These are phyloP conservation scores for Trypanosomatidae sp. DNA, from an alignment of 208 protist species.

Conservation along the genomic window DNA sequence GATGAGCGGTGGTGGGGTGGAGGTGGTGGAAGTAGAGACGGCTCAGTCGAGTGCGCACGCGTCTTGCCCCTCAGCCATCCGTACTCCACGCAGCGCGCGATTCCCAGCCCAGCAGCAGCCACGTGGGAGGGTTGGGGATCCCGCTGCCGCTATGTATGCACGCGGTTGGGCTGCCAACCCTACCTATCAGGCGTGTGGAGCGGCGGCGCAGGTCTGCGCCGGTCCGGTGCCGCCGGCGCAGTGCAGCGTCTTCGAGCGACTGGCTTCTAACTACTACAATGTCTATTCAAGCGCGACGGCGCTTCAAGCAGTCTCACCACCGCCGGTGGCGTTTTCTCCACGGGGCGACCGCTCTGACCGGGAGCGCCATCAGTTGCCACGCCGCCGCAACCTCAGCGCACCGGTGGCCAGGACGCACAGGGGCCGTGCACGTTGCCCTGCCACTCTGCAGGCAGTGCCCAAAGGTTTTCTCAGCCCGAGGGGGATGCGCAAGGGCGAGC, in stretches of 20 bases:
- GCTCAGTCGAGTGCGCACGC: not conserved
- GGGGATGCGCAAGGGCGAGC: not conserved
- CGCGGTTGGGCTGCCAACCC: not conserved
- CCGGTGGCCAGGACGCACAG: slow-evolving; percentile 2
- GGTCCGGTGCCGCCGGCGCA: slow-evolving; percentile 5
- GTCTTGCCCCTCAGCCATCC: slow-evolving; percentile 13
- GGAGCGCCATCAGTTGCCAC: not conserved
- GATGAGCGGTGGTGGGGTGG: slow-evolving; percentile 2
- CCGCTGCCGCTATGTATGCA: not conserved
- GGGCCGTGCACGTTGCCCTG: not conserved
- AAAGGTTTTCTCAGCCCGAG: slow-evolving; percentile 1
- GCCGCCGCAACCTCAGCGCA: slow-evolving; percentile 11
- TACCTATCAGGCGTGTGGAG: not conserved
- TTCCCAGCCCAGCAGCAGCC: not conserved
- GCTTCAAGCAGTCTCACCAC: slow-evolving; percentile 4
- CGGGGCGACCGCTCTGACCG: slow-evolving; percentile 1
- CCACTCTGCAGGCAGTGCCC: not conserved
- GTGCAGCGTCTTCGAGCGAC: slow-evolving; percentile 39
- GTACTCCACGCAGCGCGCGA: slow-evolving; percentile 18
- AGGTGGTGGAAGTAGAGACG: not conserved
- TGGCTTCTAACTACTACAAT: slow-evolving; percentile 43
- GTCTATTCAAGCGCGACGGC: slow-evolving; percentile 15
- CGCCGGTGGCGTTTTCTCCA: not conserved
- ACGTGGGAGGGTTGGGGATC: not conserved
- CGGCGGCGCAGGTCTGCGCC: not conserved